A percentile compares a stretch with the other conserved stretches of the same genome.
Evolutionary conservation across 2,329 filamentous ascomycete genomes (phyloP).

Genomic region (Aspergillus ustus): DNA sequence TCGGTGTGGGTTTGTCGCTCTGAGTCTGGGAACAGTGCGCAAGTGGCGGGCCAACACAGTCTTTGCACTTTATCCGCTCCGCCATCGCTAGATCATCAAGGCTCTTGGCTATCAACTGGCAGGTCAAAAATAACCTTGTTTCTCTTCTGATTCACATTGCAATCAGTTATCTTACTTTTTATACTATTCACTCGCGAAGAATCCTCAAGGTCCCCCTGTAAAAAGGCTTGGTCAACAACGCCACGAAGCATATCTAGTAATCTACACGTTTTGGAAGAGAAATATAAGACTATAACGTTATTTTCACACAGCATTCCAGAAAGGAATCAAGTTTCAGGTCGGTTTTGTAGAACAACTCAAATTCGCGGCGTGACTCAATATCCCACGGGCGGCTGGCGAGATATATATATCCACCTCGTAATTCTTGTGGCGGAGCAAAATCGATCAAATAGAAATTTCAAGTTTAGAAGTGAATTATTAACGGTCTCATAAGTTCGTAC

Average conservation of each 20-base stretch:
- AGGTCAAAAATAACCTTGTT: too few relatives aligned
- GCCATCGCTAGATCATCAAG: neutral
- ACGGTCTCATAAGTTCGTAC: slow-evolving; percentile 8
- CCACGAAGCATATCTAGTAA: neutral
- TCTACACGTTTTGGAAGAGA: neutral
- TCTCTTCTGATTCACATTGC: too few relatives aligned
- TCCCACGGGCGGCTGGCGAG: neutral
- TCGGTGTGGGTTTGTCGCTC: slow-evolving; percentile 30
- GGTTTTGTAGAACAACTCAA: too few relatives aligned
- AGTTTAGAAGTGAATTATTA: neutral
- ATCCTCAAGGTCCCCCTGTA: neutral
- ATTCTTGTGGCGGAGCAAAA: neutral
- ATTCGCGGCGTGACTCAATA: too few relatives aligned
- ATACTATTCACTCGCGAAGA: neutral
- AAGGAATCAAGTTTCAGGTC: too few relatives aligned
- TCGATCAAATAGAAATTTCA: neutral
- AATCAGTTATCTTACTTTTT: too few relatives aligned
- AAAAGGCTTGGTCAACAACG: neutral
- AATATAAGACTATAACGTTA: too few relatives aligned
- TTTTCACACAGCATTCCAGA: too few relatives aligned
- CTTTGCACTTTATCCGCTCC: slow-evolving; percentile 13
- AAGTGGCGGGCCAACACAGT: slow-evolving; percentile 14
- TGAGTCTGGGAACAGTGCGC: neutral
- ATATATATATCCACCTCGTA: neutral
- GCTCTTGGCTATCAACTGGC: too few relatives aligned